Percentiles rank a stretch among this genome's conserved stretches.
These are phyloP conservation scores for Adansonia grandidieri DNA, from an alignment of 441 rosid genomes.

Conservation along the genomic window DNA sequence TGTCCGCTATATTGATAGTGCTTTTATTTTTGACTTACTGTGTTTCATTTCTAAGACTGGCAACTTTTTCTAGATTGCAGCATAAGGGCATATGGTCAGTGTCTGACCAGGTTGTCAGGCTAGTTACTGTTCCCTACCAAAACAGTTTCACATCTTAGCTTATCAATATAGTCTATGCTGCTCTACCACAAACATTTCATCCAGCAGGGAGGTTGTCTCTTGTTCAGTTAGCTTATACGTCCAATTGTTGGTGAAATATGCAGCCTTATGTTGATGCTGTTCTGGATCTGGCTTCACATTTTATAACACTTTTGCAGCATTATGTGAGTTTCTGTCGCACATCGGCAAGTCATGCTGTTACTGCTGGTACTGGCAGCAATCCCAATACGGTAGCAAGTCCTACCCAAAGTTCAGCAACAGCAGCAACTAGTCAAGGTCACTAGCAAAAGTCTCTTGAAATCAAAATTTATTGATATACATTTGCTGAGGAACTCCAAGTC, in stretches of 20 bases:
- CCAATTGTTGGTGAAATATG: constrained; percentile 18
- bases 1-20: neutral
- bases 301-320: constrained; percentile 92
- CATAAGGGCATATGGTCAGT: neutral
- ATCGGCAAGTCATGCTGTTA: constrained; percentile 94
- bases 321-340: constrained; percentile 99
- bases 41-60: neutral
- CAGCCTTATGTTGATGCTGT: constrained; percentile 99
- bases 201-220: neutral
- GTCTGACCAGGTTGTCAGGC: neutral
- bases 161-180: neutral
- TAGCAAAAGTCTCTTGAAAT: constrained; percentile 30
- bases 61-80: neutral
- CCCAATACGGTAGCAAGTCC: constrained; percentile 88
- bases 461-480: neutral
- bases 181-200: constrained; percentile 4
- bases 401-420: constrained; percentile 77
- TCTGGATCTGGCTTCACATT: constrained; percentile 98
- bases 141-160: neutral
- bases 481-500: neutral
- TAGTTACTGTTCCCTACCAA: constrained; percentile 10
- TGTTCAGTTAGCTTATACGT: neutral
- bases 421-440: constrained; percentile 80
- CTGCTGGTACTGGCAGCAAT: constrained; percentile 89
- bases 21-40: neutral